A percentile compares a stretch with the other conserved stretches of the same genome.
Evolutionary conservation across 257 asterid genomes (phyloP).

Genomic region (Voacanga thouarsii): DNA sequence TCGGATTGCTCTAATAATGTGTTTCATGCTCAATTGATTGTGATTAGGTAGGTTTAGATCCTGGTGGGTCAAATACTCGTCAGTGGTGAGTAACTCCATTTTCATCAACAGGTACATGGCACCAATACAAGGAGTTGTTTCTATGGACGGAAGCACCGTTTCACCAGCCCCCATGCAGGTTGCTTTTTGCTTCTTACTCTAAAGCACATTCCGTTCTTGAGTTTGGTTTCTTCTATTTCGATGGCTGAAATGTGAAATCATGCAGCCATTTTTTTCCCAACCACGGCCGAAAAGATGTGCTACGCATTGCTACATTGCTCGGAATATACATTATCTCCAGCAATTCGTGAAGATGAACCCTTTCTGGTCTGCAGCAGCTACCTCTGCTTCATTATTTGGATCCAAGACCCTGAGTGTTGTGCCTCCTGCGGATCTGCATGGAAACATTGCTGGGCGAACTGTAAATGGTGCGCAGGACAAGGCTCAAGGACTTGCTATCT

Average conservation of each 20-base stretch:
- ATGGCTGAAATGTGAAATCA: conserved; percentile 4
- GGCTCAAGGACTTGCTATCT: conserved; percentile 39
- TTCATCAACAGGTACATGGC: conserved; percentile 67
- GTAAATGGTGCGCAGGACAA: conserved; percentile 42
- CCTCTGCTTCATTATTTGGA: conserved; percentile 62
- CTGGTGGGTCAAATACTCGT: conserved; percentile 13
- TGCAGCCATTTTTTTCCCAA: conserved; percentile 71
- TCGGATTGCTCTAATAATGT: conserved; percentile 12
- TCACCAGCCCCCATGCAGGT: conserved; percentile 76
- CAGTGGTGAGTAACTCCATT: conserved; percentile 28
- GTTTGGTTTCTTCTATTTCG: neutral
- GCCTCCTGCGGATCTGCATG: conserved; percentile 55
- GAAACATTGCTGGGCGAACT: conserved; percentile 39
- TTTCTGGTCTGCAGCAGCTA: conserved; percentile 66
- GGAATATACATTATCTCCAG: conserved; percentile 68
- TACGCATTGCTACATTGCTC: conserved; percentile 87
- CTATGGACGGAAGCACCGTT: conserved; percentile 65
- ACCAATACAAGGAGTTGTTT: conserved; percentile 79
- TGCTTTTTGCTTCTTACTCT: neutral
- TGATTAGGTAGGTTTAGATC: conserved; percentile 15
- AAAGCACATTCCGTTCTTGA: neutral
- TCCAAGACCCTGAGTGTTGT: conserved; percentile 52
- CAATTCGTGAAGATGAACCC: conserved; percentile 75
- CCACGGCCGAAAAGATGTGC: conserved; percentile 85
- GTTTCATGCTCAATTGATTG: conserved; percentile 17